Conservation (phyloP, 371 early-diverging fungal species). For the Rhizopus sp. region DNA sequence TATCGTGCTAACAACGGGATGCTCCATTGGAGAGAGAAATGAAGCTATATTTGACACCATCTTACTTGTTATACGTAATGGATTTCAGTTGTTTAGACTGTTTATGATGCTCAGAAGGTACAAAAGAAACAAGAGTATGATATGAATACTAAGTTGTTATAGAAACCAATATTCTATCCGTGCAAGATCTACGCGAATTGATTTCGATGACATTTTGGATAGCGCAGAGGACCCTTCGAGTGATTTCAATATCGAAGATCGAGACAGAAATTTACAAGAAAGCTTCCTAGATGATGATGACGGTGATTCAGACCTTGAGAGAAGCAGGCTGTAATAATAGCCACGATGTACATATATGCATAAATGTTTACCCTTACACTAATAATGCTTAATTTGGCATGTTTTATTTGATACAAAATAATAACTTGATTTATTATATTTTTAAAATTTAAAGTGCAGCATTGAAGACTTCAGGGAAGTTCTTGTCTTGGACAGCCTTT, state of each 20-base stretch:
- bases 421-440: constrained; percentile 8
- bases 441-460: constrained; percentile 38
- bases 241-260: constrained; percentile 41
- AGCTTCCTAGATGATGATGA: constrained; percentile 44
- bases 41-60: constrained; percentile 75
- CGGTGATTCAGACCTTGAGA: constrained; percentile 38
- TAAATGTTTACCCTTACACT: too few species aligned
- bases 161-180: constrained; percentile 51
- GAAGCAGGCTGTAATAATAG: constrained; percentile 20
- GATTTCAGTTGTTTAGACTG: constrained; percentile 67
- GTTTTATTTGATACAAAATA: neutral
- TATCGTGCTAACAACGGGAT: constrained; percentile 65
- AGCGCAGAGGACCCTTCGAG: constrained; percentile 34
- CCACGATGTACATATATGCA: neutral
- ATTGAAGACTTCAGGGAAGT: constrained; percentile 54
- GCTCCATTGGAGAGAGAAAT: constrained; percentile 55
- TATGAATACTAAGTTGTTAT: neutral
- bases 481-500: constrained; percentile 57
- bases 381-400: too few species aligned
- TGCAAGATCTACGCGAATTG: constrained; percentile 44
- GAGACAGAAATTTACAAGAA: constrained; percentile 39
- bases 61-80: constrained; percentile 71
- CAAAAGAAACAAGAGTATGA: neutral
- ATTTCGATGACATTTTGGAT: constrained; percentile 43
- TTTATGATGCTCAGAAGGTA: constrained; percentile 74